Evolutionary conservation across 768 basidiomycete genomes (phyloP).

Genomic region (Boletus subcaerulescens): DNA sequence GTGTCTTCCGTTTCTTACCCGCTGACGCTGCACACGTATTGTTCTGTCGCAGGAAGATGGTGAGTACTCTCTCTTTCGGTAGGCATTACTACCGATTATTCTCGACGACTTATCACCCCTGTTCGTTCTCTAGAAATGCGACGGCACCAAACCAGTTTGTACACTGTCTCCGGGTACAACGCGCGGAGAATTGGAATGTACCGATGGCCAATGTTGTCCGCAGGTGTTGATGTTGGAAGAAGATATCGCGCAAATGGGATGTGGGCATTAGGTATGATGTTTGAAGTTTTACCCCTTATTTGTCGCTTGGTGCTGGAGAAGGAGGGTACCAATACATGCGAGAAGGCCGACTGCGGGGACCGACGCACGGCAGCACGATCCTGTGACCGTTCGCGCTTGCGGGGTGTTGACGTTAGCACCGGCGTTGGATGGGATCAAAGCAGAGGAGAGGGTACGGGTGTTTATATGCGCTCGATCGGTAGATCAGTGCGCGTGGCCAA

Average conservation of each 20-base stretch:
- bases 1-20: neutral
- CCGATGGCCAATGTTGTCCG: no score
- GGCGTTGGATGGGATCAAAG: conserved; percentile 31
- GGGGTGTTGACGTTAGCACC: conserved; percentile 25
- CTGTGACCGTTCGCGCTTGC: conserved; percentile 7
- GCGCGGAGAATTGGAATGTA: no score
- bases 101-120: neutral
- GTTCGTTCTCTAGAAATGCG: conserved; percentile 52
- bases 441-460: conserved; percentile 37
- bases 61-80: conserved; percentile 8
- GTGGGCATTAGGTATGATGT: conserved; percentile 44
- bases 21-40: neutral
- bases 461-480: conserved; percentile 37
- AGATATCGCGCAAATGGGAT: no score
- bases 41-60: conserved; percentile 49
- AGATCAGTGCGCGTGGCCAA: conserved; percentile 25
- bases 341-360: neutral
- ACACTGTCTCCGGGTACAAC: no score
- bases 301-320: neutral
- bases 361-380: neutral
- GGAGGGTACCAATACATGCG: neutral
- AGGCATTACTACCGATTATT: no score
- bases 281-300: conserved; percentile 40
- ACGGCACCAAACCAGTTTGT: conserved; percentile 61
- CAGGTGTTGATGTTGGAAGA: no score